Evolutionary conservation across 2,329 filamentous ascomycete genomes (phyloP), one percentile per base, ranked within the genome.

Genomic region (Epichloe amarillans): DNA sequence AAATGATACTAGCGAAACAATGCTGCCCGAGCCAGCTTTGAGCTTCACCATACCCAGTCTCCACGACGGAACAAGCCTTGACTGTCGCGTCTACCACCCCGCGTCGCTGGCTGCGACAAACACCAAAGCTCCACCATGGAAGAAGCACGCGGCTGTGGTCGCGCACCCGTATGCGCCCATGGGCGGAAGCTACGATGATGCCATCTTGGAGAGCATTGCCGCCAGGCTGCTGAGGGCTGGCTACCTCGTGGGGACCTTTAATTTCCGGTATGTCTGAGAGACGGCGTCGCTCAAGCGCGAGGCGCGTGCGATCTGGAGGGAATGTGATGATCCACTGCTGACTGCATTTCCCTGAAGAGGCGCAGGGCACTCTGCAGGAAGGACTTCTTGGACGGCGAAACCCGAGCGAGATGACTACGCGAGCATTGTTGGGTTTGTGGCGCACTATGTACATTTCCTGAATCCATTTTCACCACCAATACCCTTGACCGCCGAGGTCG

Each of bases 161-260:
- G 90, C 90, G 12, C 93, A 97, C 65, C 91, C 93, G 0, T 97
- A 97, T 63, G 88, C 88, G 36, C 83, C 88, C 0, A 71, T 97
- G 48, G 93, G 93, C 4, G 93, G 91, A 5, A 82, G 73, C 64
- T 93, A 82, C 62, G 87, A 97, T 63, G 90, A 97, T 62, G 77
- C 79, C 0, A 75, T 95, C 0, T 84, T 97, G 1, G 73, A 79
- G n/a, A 71, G 80, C 8, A 68, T 86, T 3, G 80, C 78, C 0
- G 70, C 72, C 2, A 76, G 83, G 52, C 71, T 95, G 44, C 65
- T 95, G n/a, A 70, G 75, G 4, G 69, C 74, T 49, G 87, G 86
- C 1, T 94, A 80, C 60, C 64, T 95, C 1, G 84, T 96, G 2
- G 83, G 77, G 7, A 95, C 88, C 0, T 96, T 97, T 67, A 96